These are phyloP conservation scores for Gonapodya sp. DNA, from an alignment of 192 early-diverging fungal genomes.

Conservation along the genomic window DNA sequence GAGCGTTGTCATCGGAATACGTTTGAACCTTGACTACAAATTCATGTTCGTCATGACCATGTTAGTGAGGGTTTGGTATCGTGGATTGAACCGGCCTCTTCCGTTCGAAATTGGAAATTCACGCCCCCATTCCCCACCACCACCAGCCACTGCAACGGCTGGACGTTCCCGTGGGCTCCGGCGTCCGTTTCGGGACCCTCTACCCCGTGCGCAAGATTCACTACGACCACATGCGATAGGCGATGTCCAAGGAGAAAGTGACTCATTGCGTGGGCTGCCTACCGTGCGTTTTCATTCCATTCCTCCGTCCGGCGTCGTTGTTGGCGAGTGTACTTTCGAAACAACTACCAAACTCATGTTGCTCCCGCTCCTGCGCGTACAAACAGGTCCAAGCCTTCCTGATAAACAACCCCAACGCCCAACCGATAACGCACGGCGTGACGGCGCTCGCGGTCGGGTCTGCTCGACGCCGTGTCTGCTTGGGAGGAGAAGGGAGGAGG, in stretches of 20 bases:
- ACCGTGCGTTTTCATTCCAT: constrained; percentile 24
- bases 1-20: constrained; percentile 28
- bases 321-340: no score
- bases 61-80: constrained; percentile 19
- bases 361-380: background rate
- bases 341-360: background rate
- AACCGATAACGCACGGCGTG: constrained; percentile 22
- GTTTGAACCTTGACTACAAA: constrained; percentile 33
- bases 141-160: constrained; percentile 33
- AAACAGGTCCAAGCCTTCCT: constrained; percentile 38
- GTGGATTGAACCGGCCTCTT: background rate
- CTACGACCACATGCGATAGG: constrained; percentile 41
- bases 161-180: constrained; percentile 24
- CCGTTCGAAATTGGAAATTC: background rate
- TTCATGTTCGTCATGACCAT: constrained; percentile 44
- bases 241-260: constrained; percentile 30
- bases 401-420: constrained; percentile 32
- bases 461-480: constrained; percentile 37
- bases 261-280: constrained; percentile 47
- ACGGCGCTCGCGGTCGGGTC: constrained; percentile 35
- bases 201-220: constrained; percentile 44
- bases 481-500: constrained; percentile 29
- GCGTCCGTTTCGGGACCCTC: constrained; percentile 23
- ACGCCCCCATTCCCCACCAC: background rate
- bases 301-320: background rate